These are phyloP conservation scores for Naganishia randhawae DNA, from an alignment of 768 basidiomycete genomes.

Conservation along the genomic window DNA sequence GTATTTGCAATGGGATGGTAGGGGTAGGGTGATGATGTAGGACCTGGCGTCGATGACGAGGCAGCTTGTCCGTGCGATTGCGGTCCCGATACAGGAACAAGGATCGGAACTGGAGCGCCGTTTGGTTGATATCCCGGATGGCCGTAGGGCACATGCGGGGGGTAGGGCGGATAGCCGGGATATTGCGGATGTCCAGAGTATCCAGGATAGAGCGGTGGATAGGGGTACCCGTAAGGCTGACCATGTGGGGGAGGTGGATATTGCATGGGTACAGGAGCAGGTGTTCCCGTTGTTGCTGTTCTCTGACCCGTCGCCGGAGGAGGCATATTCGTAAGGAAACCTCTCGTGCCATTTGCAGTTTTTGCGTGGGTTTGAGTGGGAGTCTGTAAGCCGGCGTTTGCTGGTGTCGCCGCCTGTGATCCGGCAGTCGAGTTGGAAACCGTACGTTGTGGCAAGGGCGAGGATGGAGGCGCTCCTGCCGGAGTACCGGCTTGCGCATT, in stretches of 20 bases:
- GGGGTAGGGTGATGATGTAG: slow-evolving; percentile 7
- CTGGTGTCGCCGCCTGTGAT: slow-evolving; percentile 12
- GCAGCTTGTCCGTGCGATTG: not conserved
- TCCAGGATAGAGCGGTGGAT: slow-evolving; percentile 9
- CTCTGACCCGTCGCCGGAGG: slow-evolving; percentile 11
- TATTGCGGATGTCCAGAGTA: slow-evolving; percentile 8
- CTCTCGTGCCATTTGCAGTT: not conserved
- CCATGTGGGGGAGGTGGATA: not conserved
- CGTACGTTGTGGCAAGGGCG: slow-evolving; percentile 12
- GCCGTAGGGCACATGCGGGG: not conserved
- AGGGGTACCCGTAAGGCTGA: slow-evolving; percentile 14
- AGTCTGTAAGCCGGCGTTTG: slow-evolving; percentile 1
- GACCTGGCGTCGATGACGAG: not conserved
- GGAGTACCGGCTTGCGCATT: slow-evolving; percentile 8
- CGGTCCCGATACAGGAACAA: slow-evolving; percentile 10
- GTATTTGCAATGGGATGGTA: not conserved
- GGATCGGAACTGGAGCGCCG: slow-evolving; percentile 4
- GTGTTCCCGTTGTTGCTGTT: not conserved
- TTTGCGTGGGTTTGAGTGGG: slow-evolving; percentile 12
- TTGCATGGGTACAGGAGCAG: not conserved
- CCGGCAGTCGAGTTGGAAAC: slow-evolving; percentile 4
- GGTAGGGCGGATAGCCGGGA: slow-evolving; percentile 3
- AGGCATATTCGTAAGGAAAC: not conserved
- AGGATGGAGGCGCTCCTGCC: not conserved
- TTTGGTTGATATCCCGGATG: slow-evolving; percentile 1